phyloP scores from a whole-genome alignment of 2,329 filamentous ascomycete genomes.

The Aspergillus aculeatus region DNA sequence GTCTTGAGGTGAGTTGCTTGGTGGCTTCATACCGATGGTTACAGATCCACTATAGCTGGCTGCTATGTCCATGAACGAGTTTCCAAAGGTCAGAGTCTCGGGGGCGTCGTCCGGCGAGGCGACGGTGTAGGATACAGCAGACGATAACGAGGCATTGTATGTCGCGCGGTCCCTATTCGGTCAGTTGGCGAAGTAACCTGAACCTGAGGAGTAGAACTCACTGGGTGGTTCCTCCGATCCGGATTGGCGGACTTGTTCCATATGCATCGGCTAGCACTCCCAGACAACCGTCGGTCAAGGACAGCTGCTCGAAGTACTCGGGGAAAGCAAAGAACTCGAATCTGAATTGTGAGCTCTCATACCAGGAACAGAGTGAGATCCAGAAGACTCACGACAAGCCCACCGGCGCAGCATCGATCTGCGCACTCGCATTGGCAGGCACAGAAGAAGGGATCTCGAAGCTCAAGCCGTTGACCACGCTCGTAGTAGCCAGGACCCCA shows the following conservation, averaged over 20 bases:
- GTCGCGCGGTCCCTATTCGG: conserved; percentile 50
- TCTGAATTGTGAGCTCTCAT: conserved; percentile 24
- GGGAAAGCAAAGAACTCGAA: conserved; percentile 60
- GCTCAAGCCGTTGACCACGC: conserved; percentile 22
- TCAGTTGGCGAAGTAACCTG: neutral
- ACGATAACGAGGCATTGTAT: conserved; percentile 48
- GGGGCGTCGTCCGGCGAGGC: conserved; percentile 51
- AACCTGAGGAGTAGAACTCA: conserved; percentile 18
- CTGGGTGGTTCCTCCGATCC: conserved; percentile 61
- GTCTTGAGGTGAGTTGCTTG: too few relatives aligned
- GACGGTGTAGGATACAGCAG: conserved; percentile 54
- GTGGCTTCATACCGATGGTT: conserved; percentile 39
- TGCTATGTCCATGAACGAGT: conserved; percentile 53
- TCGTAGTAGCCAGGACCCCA: neutral
- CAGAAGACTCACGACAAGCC: conserved; percentile 45
- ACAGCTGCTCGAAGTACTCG: conserved; percentile 54
- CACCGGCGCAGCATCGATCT: conserved; percentile 44
- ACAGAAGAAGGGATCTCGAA: conserved; percentile 38
- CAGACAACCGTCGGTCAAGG: conserved; percentile 52
- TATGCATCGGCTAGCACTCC: conserved; percentile 52
- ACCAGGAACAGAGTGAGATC: neutral
- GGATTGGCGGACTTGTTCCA: conserved; percentile 54
- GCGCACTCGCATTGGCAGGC: conserved; percentile 30
- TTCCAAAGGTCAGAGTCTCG: conserved; percentile 51
- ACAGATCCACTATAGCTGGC: conserved; percentile 51